phyloP scores from a whole-genome alignment of 2,329 filamentous ascomycete genomes.

The Pestalotiopsis fici region DNA sequence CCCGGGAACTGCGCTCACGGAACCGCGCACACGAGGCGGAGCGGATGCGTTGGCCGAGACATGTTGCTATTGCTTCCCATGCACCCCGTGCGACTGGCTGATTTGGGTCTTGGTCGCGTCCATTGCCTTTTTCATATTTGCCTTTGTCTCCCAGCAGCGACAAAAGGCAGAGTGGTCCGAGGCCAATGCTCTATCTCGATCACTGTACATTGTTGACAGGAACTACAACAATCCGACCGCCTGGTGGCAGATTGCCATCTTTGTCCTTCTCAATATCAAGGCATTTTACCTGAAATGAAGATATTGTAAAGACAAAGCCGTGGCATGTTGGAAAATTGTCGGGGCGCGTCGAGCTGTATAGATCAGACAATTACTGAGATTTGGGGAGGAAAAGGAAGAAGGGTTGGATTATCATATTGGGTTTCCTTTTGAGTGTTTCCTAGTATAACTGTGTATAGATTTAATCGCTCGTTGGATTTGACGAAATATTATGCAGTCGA shows the following conservation, averaged over 20 bases:
- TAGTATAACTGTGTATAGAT: too few species aligned
- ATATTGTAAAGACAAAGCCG: too few species aligned
- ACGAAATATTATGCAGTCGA: too few species aligned
- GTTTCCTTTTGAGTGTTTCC: too few species aligned
- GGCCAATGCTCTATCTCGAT: background rate
- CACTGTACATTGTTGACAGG: background rate
- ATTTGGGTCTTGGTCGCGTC: background rate
- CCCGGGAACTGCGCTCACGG: background rate
- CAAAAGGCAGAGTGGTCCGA: background rate
- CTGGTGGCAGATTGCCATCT: background rate
- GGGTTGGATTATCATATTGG: too few species aligned
- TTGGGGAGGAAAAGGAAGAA: too few species aligned
- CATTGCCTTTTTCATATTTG: background rate
- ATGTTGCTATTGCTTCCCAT: background rate
- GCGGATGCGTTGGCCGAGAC: background rate
- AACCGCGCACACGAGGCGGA: background rate
- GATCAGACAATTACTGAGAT: too few species aligned
- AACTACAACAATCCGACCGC: background rate
- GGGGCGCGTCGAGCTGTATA: too few species aligned
- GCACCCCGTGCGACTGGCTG: background rate
- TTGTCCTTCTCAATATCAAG: background rate
- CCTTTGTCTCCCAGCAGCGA: background rate
- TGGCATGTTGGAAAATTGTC: too few species aligned
- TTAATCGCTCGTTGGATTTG: too few species aligned
- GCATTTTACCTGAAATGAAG: background rate